A percentile compares a stretch with the other conserved stretches of the same genome.
Evolutionary conservation across 306 rosid species (phyloP).

Genomic region (Vicia faba): DNA sequence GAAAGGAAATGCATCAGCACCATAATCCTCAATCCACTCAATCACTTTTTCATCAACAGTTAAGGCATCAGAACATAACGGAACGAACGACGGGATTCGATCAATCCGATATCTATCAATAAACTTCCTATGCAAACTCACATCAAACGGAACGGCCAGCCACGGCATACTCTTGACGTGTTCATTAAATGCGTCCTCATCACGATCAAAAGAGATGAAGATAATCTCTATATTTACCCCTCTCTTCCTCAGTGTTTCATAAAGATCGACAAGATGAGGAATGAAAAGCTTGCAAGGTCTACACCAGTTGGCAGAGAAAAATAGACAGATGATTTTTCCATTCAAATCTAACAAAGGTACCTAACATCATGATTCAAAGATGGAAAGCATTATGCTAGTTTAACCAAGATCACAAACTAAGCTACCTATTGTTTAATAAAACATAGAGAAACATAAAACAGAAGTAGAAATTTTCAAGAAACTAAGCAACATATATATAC

Average conservation of each 20-base stretch:
- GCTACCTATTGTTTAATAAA: conserved; percentile 6
- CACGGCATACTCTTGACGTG: conserved; percentile 79
- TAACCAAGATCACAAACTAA: too few relatives aligned
- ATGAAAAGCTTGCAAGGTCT: conserved; percentile 82
- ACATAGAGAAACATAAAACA: conserved; percentile 9
- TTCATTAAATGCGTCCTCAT: conserved; percentile 62
- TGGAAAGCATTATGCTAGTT: not conserved
- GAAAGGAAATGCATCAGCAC: conserved; percentile 88
- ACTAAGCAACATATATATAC: conserved; percentile 40
- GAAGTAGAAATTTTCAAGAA: conserved; percentile 22
- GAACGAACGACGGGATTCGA: conserved; percentile 76
- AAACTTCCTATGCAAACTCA: conserved; percentile 57
- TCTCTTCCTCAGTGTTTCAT: conserved; percentile 49
- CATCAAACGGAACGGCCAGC: conserved; percentile 76
- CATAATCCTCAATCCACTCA: conserved; percentile 81
- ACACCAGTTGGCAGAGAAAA: conserved; percentile 93
- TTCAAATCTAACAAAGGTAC: conserved; percentile 66
- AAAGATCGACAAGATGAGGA: conserved; percentile 66
- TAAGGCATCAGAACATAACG: conserved; percentile 52
- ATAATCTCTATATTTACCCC: conserved; percentile 67
- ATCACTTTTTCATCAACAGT: conserved; percentile 61
- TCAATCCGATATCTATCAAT: conserved; percentile 52
- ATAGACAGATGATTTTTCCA: conserved; percentile 74
- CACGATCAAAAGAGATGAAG: conserved; percentile 69
- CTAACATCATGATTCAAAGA: conserved; percentile 48